phyloP scores from a whole-genome alignment of 2,329 filamentous ascomycete species.

The Lachnellula hyalina region DNA sequence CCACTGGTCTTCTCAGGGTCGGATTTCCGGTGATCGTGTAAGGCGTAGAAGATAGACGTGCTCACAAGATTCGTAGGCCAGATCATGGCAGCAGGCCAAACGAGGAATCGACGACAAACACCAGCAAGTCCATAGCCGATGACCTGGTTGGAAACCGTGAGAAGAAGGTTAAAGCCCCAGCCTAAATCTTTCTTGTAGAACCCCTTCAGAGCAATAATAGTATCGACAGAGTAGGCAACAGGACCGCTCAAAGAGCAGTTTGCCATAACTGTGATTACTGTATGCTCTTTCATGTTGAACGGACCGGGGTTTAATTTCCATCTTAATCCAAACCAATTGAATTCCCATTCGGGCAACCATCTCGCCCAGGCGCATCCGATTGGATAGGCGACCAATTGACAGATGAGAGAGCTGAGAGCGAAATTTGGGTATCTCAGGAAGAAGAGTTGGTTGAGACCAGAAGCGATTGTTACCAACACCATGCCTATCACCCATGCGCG shows the following conservation, averaged over 20 bases:
- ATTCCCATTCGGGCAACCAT: conserved; percentile 12
- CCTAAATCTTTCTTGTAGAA: conserved; percentile 68
- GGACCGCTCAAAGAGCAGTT: conserved; percentile 22
- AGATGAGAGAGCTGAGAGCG: conserved; percentile 12
- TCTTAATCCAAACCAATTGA: conserved; percentile 44
- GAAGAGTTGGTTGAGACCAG: conserved; percentile 14
- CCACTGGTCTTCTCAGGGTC: conserved; percentile 49
- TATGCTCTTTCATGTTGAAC: conserved; percentile 65
- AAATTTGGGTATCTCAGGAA: conserved; percentile 15
- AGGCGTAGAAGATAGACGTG: conserved; percentile 39
- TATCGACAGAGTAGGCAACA: conserved; percentile 67
- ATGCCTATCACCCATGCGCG: conserved; percentile 58
- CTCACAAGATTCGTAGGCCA: conserved; percentile 54
- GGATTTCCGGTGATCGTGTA: conserved; percentile 53
- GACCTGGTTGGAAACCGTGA: conserved; percentile 55
- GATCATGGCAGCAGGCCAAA: conserved; percentile 56
- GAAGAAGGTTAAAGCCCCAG: conserved; percentile 54
- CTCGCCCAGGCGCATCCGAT: conserved; percentile 9
- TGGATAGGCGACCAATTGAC: conserved; percentile 3
- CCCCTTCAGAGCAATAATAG: conserved; percentile 63
- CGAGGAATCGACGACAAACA: conserved; percentile 52
- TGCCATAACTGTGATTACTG: conserved; percentile 58
- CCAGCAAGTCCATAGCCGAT: conserved; percentile 62
- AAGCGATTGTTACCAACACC: conserved; percentile 27
- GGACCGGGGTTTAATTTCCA: conserved; percentile 59